Conservation (phyloP, 352 stramenopile genomes). For the Achlya hypogyna region DNA sequence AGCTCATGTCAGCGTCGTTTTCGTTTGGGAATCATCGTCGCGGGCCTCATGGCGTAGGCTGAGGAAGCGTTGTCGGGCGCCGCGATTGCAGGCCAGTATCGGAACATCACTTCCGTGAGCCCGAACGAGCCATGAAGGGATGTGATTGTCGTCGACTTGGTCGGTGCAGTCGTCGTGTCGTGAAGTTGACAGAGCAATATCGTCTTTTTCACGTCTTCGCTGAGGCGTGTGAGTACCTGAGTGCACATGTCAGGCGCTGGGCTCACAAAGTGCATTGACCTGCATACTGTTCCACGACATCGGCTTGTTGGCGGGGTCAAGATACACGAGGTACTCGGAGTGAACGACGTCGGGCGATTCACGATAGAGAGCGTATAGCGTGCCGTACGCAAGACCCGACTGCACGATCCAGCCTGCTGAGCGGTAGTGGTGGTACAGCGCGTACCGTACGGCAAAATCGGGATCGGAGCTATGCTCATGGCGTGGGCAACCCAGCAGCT, state of each 20-base stretch:
- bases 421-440: constrained; percentile 55
- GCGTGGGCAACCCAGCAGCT: neutral
- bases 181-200: constrained; percentile 50
- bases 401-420: constrained; percentile 37
- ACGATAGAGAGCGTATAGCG: constrained; percentile 57
- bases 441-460: constrained; percentile 34
- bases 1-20: neutral
- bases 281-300: constrained; percentile 47
- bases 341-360: constrained; percentile 41
- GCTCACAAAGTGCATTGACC: constrained; percentile 20
- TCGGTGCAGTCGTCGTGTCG: neutral
- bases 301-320: constrained; percentile 12
- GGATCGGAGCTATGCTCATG: neutral
- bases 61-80: neutral
- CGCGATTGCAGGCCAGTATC: neutral
- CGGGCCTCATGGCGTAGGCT: neutral
- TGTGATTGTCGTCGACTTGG: neutral
- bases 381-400: constrained; percentile 63
- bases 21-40: neutral
- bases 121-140: neutral
- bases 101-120: neutral
- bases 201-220: constrained; percentile 72
- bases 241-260: neutral
- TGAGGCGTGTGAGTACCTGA: constrained; percentile 43
- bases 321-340: constrained; percentile 69